Evolutionary conservation across 352 stramenopile genomes (phyloP).

Genomic region (Pythium grandisporangium): DNA sequence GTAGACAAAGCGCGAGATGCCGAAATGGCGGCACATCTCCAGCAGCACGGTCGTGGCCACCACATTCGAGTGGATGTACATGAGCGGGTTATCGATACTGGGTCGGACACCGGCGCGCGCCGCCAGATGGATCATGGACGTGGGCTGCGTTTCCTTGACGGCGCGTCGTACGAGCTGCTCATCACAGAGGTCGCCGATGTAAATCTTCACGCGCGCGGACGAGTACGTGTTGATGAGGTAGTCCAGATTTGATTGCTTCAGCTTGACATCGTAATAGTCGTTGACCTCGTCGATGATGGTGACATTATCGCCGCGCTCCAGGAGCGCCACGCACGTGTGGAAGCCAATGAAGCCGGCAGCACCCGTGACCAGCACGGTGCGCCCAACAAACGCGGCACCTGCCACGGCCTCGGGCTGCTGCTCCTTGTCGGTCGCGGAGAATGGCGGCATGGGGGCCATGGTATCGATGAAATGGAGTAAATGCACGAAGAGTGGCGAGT

Average conservation of each 20-base stretch:
- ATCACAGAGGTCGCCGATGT: slow-evolving; percentile 93
- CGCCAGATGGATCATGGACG: slow-evolving; percentile 93
- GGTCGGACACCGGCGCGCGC: slow-evolving; percentile 94
- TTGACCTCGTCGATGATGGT: slow-evolving; percentile 98
- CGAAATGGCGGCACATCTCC: slow-evolving; percentile 85
- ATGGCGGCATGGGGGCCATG: slow-evolving; percentile 20
- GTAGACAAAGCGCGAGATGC: slow-evolving; percentile 94
- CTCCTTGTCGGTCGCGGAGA: slow-evolving; percentile 6
- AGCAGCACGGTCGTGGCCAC: slow-evolving; percentile 91
- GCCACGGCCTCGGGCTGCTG: neutral
- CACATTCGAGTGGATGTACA: slow-evolving; percentile 98
- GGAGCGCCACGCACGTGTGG: slow-evolving; percentile 88
- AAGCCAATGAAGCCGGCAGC: slow-evolving; percentile 96
- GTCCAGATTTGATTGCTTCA: slow-evolving; percentile 95
- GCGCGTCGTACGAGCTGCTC: slow-evolving; percentile 82
- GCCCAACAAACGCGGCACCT: neutral
- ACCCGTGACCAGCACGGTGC: slow-evolving; percentile 82
- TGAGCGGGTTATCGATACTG: slow-evolving; percentile 95
- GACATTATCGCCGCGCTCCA: slow-evolving; percentile 86
- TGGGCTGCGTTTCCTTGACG: slow-evolving; percentile 80
- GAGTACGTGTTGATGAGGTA: slow-evolving; percentile 55
- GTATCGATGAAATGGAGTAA: neutral
- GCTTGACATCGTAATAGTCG: slow-evolving; percentile 97
- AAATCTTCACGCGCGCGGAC: slow-evolving; percentile 54
- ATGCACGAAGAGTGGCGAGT: neutral